Percentiles rank a stretch among this genome's conserved stretches.
Conservation (phyloP, 2,329 filamentous ascomycete genomes). For the Calonectria fujianensis region DNA sequence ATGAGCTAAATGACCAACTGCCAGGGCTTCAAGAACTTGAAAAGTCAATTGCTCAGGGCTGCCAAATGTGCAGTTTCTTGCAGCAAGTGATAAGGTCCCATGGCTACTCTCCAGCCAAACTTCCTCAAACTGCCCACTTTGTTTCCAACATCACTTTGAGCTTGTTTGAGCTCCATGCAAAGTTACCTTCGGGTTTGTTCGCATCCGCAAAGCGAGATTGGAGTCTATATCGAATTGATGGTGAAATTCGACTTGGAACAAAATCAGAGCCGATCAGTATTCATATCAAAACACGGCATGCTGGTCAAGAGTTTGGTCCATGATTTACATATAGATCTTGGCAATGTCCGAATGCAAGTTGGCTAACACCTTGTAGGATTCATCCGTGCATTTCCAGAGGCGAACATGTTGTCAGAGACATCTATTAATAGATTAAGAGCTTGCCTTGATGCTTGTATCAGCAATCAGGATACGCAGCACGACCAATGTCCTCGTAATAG, state of each 20-base stretch:
- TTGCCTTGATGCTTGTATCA: background rate
- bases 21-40: background rate
- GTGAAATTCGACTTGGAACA: background rate
- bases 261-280: background rate
- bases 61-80: constrained; percentile 12
- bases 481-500: background rate
- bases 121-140: background rate
- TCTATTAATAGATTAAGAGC: background rate
- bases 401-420: constrained; percentile 4
- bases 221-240: background rate
- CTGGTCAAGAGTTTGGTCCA: background rate
- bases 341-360: too few species aligned
- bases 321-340: background rate
- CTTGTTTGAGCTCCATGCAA: background rate
- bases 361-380: background rate
- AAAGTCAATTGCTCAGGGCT: background rate
- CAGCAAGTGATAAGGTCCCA: constrained; percentile 6
- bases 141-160: background rate
- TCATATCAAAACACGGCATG: background rate
- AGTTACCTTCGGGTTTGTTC: background rate
- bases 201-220: background rate
- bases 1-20: background rate
- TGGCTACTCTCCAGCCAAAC: background rate
- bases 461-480: constrained; percentile 4
- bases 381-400: background rate